These are phyloP conservation scores for Funneliformis mosseae DNA, from an alignment of 192 early-diverging fungal genomes.

Conservation along the genomic window DNA sequence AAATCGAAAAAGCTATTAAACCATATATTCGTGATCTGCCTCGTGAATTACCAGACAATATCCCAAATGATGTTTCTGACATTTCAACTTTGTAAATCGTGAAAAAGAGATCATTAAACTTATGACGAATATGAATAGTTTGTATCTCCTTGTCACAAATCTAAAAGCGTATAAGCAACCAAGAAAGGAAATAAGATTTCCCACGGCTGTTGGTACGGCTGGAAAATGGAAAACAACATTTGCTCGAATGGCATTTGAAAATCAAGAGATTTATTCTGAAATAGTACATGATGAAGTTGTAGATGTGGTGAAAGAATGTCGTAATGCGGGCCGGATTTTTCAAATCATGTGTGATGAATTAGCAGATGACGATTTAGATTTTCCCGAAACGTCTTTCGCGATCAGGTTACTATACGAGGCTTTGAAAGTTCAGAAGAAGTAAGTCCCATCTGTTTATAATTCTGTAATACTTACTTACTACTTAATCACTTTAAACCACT, in stretches of 20 bases:
- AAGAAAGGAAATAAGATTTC: not conserved
- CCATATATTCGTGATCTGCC: not conserved
- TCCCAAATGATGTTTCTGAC: not conserved
- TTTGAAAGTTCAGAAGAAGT: constrained; percentile 15
- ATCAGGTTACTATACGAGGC: constrained; percentile 1
- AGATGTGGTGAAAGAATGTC: not conserved
- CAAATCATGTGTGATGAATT: not conserved
- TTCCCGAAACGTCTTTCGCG: not conserved
- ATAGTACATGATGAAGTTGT: not conserved
- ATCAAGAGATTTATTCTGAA: not conserved
- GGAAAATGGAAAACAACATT: not conserved
- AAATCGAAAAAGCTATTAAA: not conserved
- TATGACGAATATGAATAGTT: not conserved
- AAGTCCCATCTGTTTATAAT: not conserved
- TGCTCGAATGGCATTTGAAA: not conserved
- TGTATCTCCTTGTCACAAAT: not conserved
- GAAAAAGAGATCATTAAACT: not conserved
- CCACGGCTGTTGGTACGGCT: not conserved
- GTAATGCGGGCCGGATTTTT: not conserved
- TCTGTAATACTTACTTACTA: not conserved
- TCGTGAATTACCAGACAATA: not conserved
- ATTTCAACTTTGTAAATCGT: not conserved
- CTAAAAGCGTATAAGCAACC: not conserved
- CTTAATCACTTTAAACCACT: not conserved
- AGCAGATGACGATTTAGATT: not conserved